phyloP scores from a whole-genome alignment of 345 rosid genomes.

The Eucalyptus marginata region DNA sequence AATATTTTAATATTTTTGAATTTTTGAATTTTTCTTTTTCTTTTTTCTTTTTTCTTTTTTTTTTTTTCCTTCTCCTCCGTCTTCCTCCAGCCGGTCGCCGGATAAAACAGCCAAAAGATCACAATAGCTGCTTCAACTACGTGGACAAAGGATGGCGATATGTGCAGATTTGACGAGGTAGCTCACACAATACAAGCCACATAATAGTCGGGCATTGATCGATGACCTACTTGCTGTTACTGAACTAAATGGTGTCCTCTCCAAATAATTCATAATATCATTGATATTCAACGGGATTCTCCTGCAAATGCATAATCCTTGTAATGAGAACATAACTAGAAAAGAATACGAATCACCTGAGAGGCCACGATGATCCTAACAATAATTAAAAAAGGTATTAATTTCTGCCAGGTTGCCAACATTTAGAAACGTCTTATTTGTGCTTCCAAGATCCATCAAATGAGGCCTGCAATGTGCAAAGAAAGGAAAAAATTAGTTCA shows the following conservation, averaged over 20 bases:
- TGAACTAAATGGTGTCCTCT: constrained; percentile 86
- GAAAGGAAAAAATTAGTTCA: neutral
- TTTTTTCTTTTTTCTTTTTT: too few species aligned
- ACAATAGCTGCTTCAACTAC: too few species aligned
- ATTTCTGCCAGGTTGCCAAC: constrained; percentile 19
- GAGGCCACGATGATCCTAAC: neutral
- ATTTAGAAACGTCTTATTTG: constrained; percentile 78
- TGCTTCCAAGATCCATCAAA: constrained; percentile 95
- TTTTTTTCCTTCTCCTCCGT: too few species aligned
- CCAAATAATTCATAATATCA: constrained; percentile 86
- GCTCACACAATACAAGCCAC: neutral
- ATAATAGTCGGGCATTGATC: neutral
- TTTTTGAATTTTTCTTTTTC: too few species aligned
- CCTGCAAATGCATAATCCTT: constrained; percentile 27
- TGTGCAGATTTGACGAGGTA: neutral
- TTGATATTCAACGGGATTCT: constrained; percentile 69
- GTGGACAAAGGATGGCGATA: too few species aligned
- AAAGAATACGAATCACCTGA: neutral
- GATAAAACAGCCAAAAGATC: too few species aligned
- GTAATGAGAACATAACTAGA: constrained; percentile 1
- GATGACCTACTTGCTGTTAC: constrained; percentile 69
- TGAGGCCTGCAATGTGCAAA: constrained; percentile 46
- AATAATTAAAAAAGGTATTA: neutral
- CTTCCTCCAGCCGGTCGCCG: too few species aligned
- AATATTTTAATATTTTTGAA: too few species aligned